Base-by-base conservation (phyloP, 108 stramenopile species). In the Epipyxis sp. region DNA sequence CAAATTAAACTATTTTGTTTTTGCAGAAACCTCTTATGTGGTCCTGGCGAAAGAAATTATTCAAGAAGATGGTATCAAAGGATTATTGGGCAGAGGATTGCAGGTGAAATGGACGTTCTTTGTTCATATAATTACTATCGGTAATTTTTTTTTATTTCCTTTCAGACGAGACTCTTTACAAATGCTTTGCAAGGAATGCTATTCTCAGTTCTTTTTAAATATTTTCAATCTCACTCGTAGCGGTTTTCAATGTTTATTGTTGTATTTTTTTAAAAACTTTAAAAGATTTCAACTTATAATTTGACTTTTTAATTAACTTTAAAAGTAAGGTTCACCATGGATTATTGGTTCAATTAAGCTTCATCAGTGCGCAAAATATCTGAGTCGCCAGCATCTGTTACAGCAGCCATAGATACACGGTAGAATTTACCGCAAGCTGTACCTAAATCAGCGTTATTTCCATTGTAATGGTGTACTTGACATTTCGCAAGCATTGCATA, bases 341-440 rank as follows among this genome's bases (percentile, higher is more conserved):
- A n/a, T n/a, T n/a, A n/a, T n/a, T n/a, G n/a, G n/a, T n/a, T n/a
- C n/a, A n/a, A n/a, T n/a, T n/a, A n/a, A 65, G 27, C 25, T 6
- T 29, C 61, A 16, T 65, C 61, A 25, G 61, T 25, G 6, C 34
- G 20, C 25, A 88, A 42, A 59, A 89, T 89, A 61, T 89, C 88
- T 0, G 88, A 89, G 85, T 99, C 98, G 59, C 98, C 98, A 29
- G 79, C 88, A 86, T 99, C 94, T 32, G 92, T 86, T 77, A 99
- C 87, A 32, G 90, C 77, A 3, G 97, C 76, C 25, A 94, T 90
- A 6, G 95, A 95, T 82, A 94, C 94, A 79, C 94, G 92, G 92
- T 92, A 97, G 84, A 94, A 91, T 81, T 97, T 95, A 59, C 96
- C 96, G 86, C 96, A 97, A 10, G 98, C 96, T 76, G 93, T 95